Evolutionary conservation across 768 basidiomycete genomes (phyloP), one percentile per base, ranked within the genome.

Genomic region (Russula sp.): DNA sequence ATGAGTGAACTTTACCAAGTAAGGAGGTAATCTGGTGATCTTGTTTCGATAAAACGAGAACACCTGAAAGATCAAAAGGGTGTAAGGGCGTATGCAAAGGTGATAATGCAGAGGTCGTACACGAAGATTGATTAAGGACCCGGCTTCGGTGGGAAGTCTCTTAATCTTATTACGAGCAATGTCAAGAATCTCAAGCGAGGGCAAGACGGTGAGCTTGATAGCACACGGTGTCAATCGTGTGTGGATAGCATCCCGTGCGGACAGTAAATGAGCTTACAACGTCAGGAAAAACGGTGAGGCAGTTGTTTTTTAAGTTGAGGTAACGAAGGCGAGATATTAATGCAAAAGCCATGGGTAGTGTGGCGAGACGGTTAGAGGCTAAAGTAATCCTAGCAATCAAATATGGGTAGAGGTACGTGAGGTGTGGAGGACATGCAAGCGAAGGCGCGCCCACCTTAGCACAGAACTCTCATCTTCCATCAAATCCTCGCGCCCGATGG

Each of bases 101-200:
- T 22, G 46, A 60, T 29, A 35, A 61, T 32, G 45, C 29, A 32
- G 29, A 49, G 25, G 29, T 51, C 80, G 25, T 71, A 90, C 92
- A 65, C 84, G 81, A 63, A 99, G 84, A 60, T 87, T 81, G 53
- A 81, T 73, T 43, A 99, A 80, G 7, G 85, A 81, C 7, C 94
- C 94, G 18, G 94, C 89, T 63, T 85, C 80, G 5, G 81, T 74
- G 11, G 97, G 97, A 22, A 98, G 76, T 52, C 79, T 76, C 71
- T 82, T 86, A 67, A 99, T 83, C 74, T 87, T 91, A 76, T 99
- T 99, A 66, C 90, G 85, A 66, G 92, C 94, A 46, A 99, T 81
- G 73, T 99, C 97, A 65, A 99, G 77, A 61, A 94, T 96, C 74
- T 99, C 96, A 58, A 99, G 79, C 7, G 87, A 87, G 3, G 87